These are phyloP conservation scores for Ormosia semicastrata DNA, from an alignment of 306 rosid species.

Conservation along the genomic window DNA sequence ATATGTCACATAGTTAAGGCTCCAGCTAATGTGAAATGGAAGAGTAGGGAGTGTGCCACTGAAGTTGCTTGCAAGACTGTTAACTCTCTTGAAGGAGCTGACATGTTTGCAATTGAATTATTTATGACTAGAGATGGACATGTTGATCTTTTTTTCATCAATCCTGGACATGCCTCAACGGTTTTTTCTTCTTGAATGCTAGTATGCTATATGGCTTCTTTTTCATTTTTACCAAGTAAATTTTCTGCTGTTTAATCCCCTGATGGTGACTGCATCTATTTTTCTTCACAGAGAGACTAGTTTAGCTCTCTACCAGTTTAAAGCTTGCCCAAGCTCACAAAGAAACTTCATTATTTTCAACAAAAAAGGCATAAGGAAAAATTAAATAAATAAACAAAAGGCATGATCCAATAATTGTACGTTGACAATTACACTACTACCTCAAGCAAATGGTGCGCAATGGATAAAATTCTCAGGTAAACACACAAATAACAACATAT, in stretches of 20 bases:
- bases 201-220: slow-evolving; percentile 1
- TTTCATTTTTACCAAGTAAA: neutral
- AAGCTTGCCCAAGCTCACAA: too few relatives aligned
- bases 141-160: slow-evolving; percentile 45
- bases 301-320: too few relatives aligned
- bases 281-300: slow-evolving; percentile 59
- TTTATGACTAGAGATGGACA: slow-evolving; percentile 72
- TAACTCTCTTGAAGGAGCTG: slow-evolving; percentile 87
- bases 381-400: too few relatives aligned
- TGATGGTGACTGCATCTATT: neutral
- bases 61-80: slow-evolving; percentile 84
- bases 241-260: slow-evolving; percentile 9
- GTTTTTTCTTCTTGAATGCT: neutral
- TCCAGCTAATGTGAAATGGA: slow-evolving; percentile 79
- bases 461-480: neutral
- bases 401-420: neutral
- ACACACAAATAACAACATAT: neutral
- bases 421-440: neutral
- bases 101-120: slow-evolving; percentile 92
- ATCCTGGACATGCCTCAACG: neutral
- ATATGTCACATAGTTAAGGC: slow-evolving; percentile 90
- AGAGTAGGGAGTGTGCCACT: slow-evolving; percentile 58
- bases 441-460: neutral
- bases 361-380: too few relatives aligned
- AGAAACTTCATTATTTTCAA: too few relatives aligned